phyloP scores from a whole-genome alignment of 2,329 filamentous ascomycete genomes.

The Hypoxylon sp. region DNA sequence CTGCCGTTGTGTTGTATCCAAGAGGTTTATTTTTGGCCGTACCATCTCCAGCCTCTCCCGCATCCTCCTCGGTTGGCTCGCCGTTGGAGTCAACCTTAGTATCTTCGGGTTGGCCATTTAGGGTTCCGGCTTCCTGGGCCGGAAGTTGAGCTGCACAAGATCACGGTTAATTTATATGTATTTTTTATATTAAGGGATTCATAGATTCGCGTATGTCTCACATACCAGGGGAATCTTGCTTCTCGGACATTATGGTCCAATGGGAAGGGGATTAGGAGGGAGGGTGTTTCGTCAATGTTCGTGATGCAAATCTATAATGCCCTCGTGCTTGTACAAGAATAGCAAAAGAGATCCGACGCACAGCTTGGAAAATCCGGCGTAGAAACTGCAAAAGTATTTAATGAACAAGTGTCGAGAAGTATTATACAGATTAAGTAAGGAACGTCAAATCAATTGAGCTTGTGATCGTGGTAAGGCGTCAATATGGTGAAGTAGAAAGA shows the following conservation, averaged over 20 bases:
- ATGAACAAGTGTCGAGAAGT: slow-evolving; percentile 47
- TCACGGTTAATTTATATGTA: slow-evolving; percentile 30
- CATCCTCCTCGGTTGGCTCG: slow-evolving; percentile 49
- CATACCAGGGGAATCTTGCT: slow-evolving; percentile 52
- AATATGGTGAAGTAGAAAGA: slow-evolving; percentile 34
- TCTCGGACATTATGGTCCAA: slow-evolving; percentile 52
- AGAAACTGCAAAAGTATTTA: slow-evolving; percentile 45
- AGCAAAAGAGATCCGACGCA: slow-evolving; percentile 45
- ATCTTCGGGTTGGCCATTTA: slow-evolving; percentile 46
- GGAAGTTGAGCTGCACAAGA: slow-evolving; percentile 45
- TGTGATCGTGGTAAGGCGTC: slow-evolving; percentile 21
- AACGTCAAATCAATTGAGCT: slow-evolving; percentile 49
- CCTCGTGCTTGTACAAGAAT: slow-evolving; percentile 44
- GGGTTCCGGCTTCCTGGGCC: slow-evolving; percentile 45
- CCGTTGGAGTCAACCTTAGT: slow-evolving; percentile 44
- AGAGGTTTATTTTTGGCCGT: slow-evolving; percentile 14
- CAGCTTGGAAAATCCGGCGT: slow-evolving; percentile 40
- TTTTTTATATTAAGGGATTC: neutral
- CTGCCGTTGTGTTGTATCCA: slow-evolving; percentile 8
- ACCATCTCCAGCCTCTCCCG: slow-evolving; percentile 50
- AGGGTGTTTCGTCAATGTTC: slow-evolving; percentile 24
- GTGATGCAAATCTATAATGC: slow-evolving; percentile 43
- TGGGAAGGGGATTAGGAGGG: slow-evolving; percentile 31
- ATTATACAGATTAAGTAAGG: slow-evolving; percentile 53
- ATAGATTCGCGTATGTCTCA: slow-evolving; percentile 4